phyloP scores from a whole-genome alignment of 192 early-diverging fungal species.

The Entomortierella beljakovae region DNA sequence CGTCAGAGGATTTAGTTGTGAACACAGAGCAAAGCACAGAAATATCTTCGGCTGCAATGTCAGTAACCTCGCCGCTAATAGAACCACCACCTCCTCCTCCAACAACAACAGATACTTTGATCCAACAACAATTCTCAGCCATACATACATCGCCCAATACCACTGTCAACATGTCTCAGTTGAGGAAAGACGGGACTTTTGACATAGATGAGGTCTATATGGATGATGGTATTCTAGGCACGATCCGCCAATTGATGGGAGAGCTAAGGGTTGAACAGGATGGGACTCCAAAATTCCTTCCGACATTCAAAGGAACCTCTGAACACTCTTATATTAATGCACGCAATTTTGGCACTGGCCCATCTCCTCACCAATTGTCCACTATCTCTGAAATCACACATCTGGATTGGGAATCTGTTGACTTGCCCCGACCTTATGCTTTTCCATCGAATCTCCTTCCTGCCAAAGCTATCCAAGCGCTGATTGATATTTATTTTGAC shows the following conservation, averaged over 20 bases:
- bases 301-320: background rate
- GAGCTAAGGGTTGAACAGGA: constrained; percentile 20
- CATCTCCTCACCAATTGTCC: background rate
- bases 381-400: constrained; percentile 1
- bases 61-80: too few species aligned
- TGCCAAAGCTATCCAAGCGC: constrained; percentile 6
- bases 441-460: constrained; percentile 15
- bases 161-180: too few species aligned
- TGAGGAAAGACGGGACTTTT: background rate
- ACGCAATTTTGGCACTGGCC: constrained; percentile 3
- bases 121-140: too few species aligned
- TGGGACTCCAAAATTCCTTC: constrained; percentile 18
- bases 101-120: too few species aligned
- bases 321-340: constrained; percentile 25
- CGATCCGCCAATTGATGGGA: constrained; percentile 10
- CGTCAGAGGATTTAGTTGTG: too few species aligned
- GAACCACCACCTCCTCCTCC: too few species aligned
- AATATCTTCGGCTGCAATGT: too few species aligned
- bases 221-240: background rate
- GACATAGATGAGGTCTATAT: background rate
- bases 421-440: constrained; percentile 27
- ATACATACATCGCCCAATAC: too few species aligned
- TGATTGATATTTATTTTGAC: constrained; percentile 63
- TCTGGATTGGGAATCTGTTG: constrained; percentile 29
- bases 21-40: too few species aligned